A percentile compares a stretch with the other conserved stretches of the same genome.
phyloP scores from a whole-genome alignment of 169 alveolate species.

The Plasmodium vinckei region DNA sequence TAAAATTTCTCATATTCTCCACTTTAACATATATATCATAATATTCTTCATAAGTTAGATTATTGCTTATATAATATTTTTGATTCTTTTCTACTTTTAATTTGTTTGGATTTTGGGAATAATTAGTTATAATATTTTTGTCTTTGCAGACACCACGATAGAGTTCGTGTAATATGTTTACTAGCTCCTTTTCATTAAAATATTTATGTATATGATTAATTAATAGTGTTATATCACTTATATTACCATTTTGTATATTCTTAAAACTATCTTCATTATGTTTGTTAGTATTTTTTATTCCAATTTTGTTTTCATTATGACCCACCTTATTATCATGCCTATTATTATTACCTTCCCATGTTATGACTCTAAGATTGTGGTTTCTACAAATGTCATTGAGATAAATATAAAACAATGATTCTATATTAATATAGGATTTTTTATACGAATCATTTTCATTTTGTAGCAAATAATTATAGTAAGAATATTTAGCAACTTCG shows the following conservation, averaged over 20 bases:
- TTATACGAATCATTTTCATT: constrained; percentile 25
- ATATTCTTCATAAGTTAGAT: constrained; percentile 33
- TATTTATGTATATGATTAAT: constrained; percentile 52
- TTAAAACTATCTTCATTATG: not conserved
- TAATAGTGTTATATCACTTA: constrained; percentile 30
- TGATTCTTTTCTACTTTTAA: not conserved
- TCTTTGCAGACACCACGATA: constrained; percentile 28
- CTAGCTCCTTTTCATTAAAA: constrained; percentile 35
- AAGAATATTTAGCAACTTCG: constrained; percentile 19
- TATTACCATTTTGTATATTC: not conserved
- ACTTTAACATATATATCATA: constrained; percentile 28
- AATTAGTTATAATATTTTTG: constrained; percentile 12
- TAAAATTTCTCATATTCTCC: constrained; percentile 12
- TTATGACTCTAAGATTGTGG: constrained; percentile 41
- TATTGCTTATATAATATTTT: constrained; percentile 3
- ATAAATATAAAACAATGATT: constrained; percentile 47
- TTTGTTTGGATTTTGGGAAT: not conserved
- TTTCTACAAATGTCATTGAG: constrained; percentile 49
- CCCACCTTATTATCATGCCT: too few species aligned
- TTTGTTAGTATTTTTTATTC: not conserved
- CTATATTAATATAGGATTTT: constrained; percentile 56
- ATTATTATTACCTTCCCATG: not conserved
- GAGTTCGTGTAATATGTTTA: constrained; percentile 22
- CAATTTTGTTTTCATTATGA: not conserved
- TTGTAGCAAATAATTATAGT: constrained; percentile 13